A percentile compares a stretch with the other conserved stretches of the same genome.
Evolutionary conservation across 306 rosid species (phyloP).

Genomic region (Medicago truncatula): MtrunA17r5.0-ANR NC_053048.1:46841001-46841500

Average conservation of each 20-base stretch:
- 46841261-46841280: neutral
- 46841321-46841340: too few relatives aligned
- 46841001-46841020: neutral
- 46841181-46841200: neutral
- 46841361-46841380: neutral
- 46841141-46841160: neutral
- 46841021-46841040: neutral
- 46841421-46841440: too few relatives aligned
- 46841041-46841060: constrained; percentile 12
- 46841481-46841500: too few relatives aligned
- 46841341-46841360: too few relatives aligned
- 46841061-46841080: constrained; percentile 1
- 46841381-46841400: too few relatives aligned
- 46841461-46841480: too few relatives aligned
- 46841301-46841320: too few relatives aligned
- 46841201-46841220: neutral
- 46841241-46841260: neutral
- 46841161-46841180: constrained; percentile 23
- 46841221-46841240: neutral
- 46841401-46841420: too few relatives aligned
- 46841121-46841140: neutral
- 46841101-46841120: neutral
- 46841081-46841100: neutral
- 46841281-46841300: neutral
- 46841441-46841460: too few relatives aligned